phyloP scores from a whole-genome alignment of 2,329 filamentous ascomycete species.

The Arthrocladium fulminans region DNA sequence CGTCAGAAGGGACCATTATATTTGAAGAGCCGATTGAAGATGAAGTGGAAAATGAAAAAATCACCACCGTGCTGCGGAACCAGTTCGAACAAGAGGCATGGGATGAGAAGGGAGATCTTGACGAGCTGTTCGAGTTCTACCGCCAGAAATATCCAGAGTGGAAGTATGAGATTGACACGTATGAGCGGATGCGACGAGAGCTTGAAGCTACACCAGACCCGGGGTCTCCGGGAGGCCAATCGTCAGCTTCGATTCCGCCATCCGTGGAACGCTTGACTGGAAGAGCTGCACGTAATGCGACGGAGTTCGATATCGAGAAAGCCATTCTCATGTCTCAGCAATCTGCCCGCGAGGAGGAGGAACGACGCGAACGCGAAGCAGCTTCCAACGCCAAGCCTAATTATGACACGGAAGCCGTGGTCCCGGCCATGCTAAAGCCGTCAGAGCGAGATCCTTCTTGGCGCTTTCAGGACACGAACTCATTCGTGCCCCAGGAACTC shows the following conservation, averaged over 20 bases:
- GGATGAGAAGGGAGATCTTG: constrained; percentile 32
- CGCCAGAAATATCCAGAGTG: constrained; percentile 36
- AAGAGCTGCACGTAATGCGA: constrained; percentile 40
- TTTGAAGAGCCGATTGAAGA: constrained; percentile 24
- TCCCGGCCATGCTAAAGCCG: constrained; percentile 40
- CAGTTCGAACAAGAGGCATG: constrained; percentile 32
- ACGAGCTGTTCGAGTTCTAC: constrained; percentile 29
- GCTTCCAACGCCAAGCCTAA: constrained; percentile 38
- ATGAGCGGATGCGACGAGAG: constrained; percentile 34
- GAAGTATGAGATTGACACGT: constrained; percentile 34
- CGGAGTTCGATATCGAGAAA: constrained; percentile 42
- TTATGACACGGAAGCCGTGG: constrained; percentile 36
- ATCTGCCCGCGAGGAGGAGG: constrained; percentile 39
- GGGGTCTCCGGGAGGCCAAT: constrained; percentile 27
- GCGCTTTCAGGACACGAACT: constrained; percentile 40
- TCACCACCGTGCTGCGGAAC: constrained; percentile 32
- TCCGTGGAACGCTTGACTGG: constrained; percentile 23
- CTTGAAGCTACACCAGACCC: constrained; percentile 30
- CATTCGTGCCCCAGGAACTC: constrained; percentile 30
- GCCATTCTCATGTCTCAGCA: constrained; percentile 41
- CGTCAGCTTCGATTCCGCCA: constrained; percentile 24
- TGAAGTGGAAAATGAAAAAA: constrained; percentile 31
- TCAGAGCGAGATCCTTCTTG: constrained; percentile 30
- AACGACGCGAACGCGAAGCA: constrained; percentile 34
- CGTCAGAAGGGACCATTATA: constrained; percentile 37